Percentiles rank a stretch among this genome's conserved stretches.
Conservation (phyloP, 768 basidiomycete species). For the Gautieria morchelliformis region DNA sequence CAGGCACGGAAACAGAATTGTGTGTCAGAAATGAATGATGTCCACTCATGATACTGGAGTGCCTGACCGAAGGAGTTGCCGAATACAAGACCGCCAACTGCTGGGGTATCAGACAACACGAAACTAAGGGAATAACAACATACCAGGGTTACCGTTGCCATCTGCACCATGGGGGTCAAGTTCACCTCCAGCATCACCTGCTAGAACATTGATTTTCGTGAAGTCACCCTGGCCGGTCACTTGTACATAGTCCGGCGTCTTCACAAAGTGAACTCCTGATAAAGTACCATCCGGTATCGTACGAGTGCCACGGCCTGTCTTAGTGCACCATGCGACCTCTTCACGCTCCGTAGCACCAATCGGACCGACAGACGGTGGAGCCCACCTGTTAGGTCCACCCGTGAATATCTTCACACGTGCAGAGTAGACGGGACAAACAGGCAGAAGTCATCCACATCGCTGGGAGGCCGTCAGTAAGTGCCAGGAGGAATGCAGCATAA, state of each 20-base stretch:
- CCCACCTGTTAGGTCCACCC: slow-evolving; percentile 7
- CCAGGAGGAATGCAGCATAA: background rate
- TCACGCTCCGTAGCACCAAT: slow-evolving; percentile 54
- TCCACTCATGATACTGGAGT: slow-evolving; percentile 35
- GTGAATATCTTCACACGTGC: background rate
- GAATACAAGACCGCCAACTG: slow-evolving; percentile 32
- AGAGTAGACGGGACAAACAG: slow-evolving; percentile 14
- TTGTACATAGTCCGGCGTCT: slow-evolving; percentile 35
- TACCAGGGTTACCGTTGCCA: slow-evolving; percentile 26
- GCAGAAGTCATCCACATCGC: slow-evolving; percentile 43
- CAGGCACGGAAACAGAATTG: slow-evolving; percentile 37
- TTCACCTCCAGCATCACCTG: slow-evolving; percentile 31
- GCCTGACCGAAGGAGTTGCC: slow-evolving; percentile 27
- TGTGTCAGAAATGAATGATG: slow-evolving; percentile 32
- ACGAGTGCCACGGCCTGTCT: slow-evolving; percentile 32
- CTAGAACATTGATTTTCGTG: slow-evolving; percentile 28
- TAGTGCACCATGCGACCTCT: slow-evolving; percentile 45
- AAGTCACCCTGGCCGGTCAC: slow-evolving; percentile 31
- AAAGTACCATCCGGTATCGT: slow-evolving; percentile 33
- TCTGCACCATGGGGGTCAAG: slow-evolving; percentile 34
- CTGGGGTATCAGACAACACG: background rate
- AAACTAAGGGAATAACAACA: background rate
- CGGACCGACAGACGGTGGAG: slow-evolving; percentile 35
- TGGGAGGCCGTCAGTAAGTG: background rate
- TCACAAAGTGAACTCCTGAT: slow-evolving; percentile 31